Percentiles rank a stretch among this genome's conserved stretches.
Evolutionary conservation across 805 yeast species (phyloP).

Genomic region (Ogataea kodamae): DNA sequence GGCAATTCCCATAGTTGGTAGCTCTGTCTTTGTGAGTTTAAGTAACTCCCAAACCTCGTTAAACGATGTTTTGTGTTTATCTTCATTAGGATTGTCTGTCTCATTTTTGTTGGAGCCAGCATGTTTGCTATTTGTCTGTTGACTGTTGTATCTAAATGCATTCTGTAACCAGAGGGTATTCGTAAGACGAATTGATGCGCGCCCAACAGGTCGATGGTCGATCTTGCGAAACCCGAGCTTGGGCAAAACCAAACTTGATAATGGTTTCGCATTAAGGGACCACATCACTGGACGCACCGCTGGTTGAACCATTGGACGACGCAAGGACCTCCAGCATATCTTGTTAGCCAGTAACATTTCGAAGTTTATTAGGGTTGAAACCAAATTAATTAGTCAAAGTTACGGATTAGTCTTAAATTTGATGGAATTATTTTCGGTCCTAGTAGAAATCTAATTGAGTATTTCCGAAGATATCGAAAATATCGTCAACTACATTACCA

Average conservation of each 20-base stretch:
- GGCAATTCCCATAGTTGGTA: slow-evolving; percentile 55
- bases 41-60: slow-evolving; percentile 47
- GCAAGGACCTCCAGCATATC: too few relatives aligned
- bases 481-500: slow-evolving; percentile 13
- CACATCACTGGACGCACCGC: too few relatives aligned
- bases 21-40: slow-evolving; percentile 54
- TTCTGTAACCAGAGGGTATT: too few relatives aligned
- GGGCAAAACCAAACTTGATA: too few relatives aligned
- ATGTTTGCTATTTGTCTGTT: not conserved
- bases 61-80: slow-evolving; percentile 25
- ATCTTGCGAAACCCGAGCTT: too few relatives aligned
- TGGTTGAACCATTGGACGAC: too few relatives aligned
- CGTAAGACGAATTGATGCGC: too few relatives aligned
- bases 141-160: not conserved
- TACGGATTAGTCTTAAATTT: not conserved
- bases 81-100: slow-evolving; percentile 1
- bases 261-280: too few relatives aligned
- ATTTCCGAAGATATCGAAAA: slow-evolving; percentile 18
- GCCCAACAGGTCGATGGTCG: too few relatives aligned
- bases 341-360: too few relatives aligned
- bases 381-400: not conserved
- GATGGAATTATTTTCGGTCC: not conserved
- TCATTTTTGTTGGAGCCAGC: not conserved
- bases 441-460: slow-evolving; percentile 11
- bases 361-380: too few relatives aligned